A percentile compares a stretch with the other conserved stretches of the same genome.
Evolutionary conservation across 768 basidiomycete species (phyloP).

Genomic region (Gautieria morchelliformis): DNA sequence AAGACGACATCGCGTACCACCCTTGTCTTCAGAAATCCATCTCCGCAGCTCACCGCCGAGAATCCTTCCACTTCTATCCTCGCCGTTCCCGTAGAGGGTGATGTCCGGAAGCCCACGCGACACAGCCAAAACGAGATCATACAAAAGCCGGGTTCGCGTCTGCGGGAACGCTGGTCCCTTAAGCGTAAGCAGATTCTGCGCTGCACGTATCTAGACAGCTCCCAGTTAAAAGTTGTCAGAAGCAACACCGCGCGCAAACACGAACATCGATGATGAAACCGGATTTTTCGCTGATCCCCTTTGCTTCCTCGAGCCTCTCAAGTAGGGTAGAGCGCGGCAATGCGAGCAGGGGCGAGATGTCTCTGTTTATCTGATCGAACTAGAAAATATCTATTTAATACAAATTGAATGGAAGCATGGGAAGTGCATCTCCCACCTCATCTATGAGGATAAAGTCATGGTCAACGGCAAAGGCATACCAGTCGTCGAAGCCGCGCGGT

Average conservation of each 20-base stretch:
- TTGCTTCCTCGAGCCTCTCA: not conserved
- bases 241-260: conserved; percentile 45
- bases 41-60: not conserved
- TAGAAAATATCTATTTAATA: not conserved
- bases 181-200: not conserved
- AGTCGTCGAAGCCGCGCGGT: conserved; percentile 21
- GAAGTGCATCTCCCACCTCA: conserved; percentile 19
- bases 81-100: not conserved
- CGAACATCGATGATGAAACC: conserved; percentile 6
- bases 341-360: conserved; percentile 5
- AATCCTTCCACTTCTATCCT: not conserved
- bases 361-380: conserved; percentile 8
- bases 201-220: not conserved
- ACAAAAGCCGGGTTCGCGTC: not conserved
- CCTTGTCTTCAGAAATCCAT: not conserved
- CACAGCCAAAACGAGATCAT: not conserved
- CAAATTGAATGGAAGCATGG: not conserved
- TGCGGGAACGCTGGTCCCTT: not conserved
- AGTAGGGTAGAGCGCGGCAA: not conserved
- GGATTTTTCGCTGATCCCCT: not conserved
- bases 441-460: conserved; percentile 41
- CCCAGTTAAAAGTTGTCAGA: conserved; percentile 89
- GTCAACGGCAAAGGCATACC: conserved; percentile 30
- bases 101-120: not conserved
- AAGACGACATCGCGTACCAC: not conserved